Conservation (phyloP, 176 grass and related monocot genomes). For the Eleusine indica region DNA sequence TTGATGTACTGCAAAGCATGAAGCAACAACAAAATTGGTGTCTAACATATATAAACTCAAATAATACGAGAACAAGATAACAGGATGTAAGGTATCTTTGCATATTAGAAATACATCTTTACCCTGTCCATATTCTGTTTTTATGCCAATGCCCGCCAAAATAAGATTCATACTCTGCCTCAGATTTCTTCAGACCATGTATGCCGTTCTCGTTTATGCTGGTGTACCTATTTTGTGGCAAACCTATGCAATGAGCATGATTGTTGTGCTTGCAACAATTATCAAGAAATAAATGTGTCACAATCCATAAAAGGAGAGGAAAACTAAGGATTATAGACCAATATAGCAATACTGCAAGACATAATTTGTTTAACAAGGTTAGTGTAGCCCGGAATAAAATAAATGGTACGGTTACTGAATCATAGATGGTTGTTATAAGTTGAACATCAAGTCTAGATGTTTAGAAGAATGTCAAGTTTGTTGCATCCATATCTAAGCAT, state of each 20-base stretch:
- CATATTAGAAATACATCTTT: constrained; percentile 38
- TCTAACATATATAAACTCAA: constrained; percentile 1
- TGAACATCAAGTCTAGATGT: not conserved
- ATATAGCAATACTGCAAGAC: constrained; percentile 6
- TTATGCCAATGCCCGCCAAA: constrained; percentile 59
- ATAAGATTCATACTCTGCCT: constrained; percentile 63
- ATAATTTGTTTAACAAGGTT: constrained; percentile 20
- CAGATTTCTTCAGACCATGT: constrained; percentile 50
- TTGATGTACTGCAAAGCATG: constrained; percentile 35
- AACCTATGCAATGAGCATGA: constrained; percentile 22
- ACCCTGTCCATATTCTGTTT: constrained; percentile 65
- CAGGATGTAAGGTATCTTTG: not conserved
- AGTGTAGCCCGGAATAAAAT: not conserved
- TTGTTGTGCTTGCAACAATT: constrained; percentile 5
- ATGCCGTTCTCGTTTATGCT: constrained; percentile 36
- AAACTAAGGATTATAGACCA: not conserved
- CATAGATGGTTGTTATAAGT: not conserved
- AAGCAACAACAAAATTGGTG: constrained; percentile 1
- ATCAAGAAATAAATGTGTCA: constrained; percentile 16
- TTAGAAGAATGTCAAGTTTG: constrained; percentile 16
- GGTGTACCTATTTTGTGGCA: constrained; percentile 49
- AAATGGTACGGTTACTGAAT: not conserved
- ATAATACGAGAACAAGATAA: constrained; percentile 17
- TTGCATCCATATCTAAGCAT: not conserved
- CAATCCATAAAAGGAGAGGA: not conserved